Conservation (phyloP, 2,329 filamentous ascomycete genomes). For the Nothophoma quercina region DNA sequence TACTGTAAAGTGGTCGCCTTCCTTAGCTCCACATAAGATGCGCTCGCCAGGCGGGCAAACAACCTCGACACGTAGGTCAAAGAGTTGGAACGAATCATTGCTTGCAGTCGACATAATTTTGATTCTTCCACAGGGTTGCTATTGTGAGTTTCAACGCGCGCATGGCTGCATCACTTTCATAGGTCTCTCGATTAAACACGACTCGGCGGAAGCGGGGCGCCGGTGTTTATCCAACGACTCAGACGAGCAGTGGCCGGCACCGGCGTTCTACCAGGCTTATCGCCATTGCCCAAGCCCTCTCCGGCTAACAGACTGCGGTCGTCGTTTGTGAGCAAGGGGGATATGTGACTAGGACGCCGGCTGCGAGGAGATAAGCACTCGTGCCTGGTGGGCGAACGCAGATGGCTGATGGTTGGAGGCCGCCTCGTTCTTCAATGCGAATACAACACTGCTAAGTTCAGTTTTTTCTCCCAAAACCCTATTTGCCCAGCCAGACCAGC, state of each 20-base stretch:
- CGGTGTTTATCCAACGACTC: background rate
- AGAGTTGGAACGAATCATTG: slow-evolving; percentile 16
- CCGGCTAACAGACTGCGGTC: no score
- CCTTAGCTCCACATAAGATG: slow-evolving; percentile 16
- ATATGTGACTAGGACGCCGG: background rate
- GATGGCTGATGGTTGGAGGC: background rate
- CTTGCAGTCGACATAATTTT: background rate
- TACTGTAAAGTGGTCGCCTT: slow-evolving; percentile 15
- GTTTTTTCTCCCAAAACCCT: no score
- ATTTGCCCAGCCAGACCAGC: no score
- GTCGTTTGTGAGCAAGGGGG: no score
- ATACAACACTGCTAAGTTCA: no score
- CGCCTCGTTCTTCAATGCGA: background rate
- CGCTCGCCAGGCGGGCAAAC: slow-evolving; percentile 17
- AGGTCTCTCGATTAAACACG: no score
- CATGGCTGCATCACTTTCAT: no score
- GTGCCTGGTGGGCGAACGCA: background rate
- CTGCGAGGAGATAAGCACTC: background rate
- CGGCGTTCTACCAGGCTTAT: background rate
- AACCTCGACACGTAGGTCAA: slow-evolving; percentile 17
- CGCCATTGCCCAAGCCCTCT: background rate
- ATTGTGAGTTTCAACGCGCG: no score
- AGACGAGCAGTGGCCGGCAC: background rate
- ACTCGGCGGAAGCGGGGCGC: background rate
- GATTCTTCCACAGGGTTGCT: background rate